Conservation (phyloP, 495 filamentous ascomycete genomes). For the Hypoxylon lenormandii region DNA sequence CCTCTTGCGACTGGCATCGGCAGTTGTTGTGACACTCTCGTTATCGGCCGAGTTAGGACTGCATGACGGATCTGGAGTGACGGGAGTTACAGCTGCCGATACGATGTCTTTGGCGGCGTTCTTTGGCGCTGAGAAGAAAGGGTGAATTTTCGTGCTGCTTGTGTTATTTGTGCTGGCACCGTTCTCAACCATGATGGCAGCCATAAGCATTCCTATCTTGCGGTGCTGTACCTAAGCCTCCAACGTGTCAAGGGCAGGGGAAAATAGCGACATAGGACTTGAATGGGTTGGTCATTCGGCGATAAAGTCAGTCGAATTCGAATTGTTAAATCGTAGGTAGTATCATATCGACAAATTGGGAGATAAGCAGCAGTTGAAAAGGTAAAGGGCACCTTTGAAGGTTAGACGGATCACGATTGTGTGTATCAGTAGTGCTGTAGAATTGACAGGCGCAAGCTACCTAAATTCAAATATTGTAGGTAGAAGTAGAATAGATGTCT, state of each 20-base stretch:
- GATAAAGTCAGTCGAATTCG: conserved; percentile 1
- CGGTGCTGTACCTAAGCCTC: neutral
- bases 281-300: neutral
- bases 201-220: neutral
- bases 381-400: too few relatives aligned
- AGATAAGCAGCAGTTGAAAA: too few relatives aligned
- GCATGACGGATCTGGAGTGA: conserved; percentile 43
- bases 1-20: conserved; percentile 26
- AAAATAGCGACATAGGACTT: neutral
- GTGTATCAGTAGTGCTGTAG: too few relatives aligned
- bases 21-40: conserved; percentile 14
- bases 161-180: conserved; percentile 1
- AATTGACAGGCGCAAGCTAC: too few relatives aligned
- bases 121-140: conserved; percentile 55
- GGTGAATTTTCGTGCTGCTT: conserved; percentile 52
- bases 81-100: conserved; percentile 24
- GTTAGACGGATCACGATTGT: too few relatives aligned
- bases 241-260: neutral
- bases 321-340: too few relatives aligned
- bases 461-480: too few relatives aligned
- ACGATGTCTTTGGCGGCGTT: conserved; percentile 21
- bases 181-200: conserved; percentile 37
- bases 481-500: too few relatives aligned
- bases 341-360: too few relatives aligned
- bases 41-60: conserved; percentile 34